phyloP scores from a whole-genome alignment of 345 rosid species.

The Hypericum androsaemum region DNA sequence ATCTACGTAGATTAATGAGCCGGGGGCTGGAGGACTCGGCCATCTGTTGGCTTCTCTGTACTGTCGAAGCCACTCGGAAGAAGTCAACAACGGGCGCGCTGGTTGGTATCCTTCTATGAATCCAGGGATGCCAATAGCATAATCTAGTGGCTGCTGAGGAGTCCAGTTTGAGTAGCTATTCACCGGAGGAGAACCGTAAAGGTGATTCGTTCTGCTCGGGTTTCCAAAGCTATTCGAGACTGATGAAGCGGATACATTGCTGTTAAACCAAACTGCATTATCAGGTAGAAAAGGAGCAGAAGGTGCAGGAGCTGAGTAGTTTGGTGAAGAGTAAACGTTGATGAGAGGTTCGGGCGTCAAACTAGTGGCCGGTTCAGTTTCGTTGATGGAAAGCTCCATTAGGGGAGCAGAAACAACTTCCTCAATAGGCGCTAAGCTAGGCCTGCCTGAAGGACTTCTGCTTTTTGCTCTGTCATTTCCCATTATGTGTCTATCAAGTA shows the following conservation, averaged over 20 bases:
- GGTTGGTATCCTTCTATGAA: slow-evolving; percentile 37
- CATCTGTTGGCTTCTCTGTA: slow-evolving; percentile 62
- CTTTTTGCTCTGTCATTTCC: slow-evolving; percentile 31
- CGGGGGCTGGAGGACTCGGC: slow-evolving; percentile 29
- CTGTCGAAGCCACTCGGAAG: slow-evolving; percentile 93
- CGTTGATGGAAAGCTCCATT: slow-evolving; percentile 38
- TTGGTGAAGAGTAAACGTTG: slow-evolving; percentile 22
- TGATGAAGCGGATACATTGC: slow-evolving; percentile 17
- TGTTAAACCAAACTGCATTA: slow-evolving; percentile 49
- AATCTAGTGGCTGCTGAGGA: slow-evolving; percentile 19
- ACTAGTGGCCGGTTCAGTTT: slow-evolving; percentile 16
- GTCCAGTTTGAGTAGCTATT: slow-evolving; percentile 31
- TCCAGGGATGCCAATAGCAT: slow-evolving; percentile 23
- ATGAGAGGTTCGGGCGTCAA: slow-evolving; percentile 20
- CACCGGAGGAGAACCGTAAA: slow-evolving; percentile 19
- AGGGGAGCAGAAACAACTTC: slow-evolving; percentile 46
- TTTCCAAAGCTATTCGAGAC: slow-evolving; percentile 11
- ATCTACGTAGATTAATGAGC: slow-evolving; percentile 23
- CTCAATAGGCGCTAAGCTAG: slow-evolving; percentile 40
- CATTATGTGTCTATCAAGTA: slow-evolving; percentile 33
- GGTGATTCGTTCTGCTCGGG: slow-evolving; percentile 26
- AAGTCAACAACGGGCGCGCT: slow-evolving; percentile 45
- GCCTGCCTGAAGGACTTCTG: slow-evolving; percentile 24
- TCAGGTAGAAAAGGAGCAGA: slow-evolving; percentile 91
- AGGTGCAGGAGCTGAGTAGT: slow-evolving; percentile 56